Conservation (phyloP, 2,329 filamentous ascomycete genomes). For the Colletotrichum tamarilloi region DNA sequence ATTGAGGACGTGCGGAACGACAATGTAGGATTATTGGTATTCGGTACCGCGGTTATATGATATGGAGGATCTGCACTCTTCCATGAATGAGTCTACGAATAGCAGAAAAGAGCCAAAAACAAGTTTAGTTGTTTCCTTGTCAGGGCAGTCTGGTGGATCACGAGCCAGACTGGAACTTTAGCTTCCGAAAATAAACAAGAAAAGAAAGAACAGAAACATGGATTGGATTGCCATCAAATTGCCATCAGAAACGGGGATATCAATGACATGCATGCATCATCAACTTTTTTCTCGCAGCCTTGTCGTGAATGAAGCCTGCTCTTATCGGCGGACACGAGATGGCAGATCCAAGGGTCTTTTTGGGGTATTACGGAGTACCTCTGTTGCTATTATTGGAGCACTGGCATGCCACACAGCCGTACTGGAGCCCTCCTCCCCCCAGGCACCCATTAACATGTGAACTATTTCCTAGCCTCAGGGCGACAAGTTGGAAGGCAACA, state of each 20-base stretch:
- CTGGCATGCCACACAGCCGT: not conserved
- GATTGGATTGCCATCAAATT: not conserved
- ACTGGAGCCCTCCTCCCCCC: not conserved
- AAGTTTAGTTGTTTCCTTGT: not conserved
- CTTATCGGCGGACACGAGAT: constrained; percentile 8
- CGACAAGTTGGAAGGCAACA: not conserved
- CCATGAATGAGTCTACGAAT: constrained; percentile 13
- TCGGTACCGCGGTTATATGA: not conserved
- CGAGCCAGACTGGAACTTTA: not conserved
- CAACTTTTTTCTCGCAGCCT: constrained; percentile 17
- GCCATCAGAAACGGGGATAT: too few species aligned
- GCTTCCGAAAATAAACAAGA: constrained; percentile 11
- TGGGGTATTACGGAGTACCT: not conserved
- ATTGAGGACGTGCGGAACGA: not conserved
- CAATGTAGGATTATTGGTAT: constrained; percentile 2
- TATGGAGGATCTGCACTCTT: not conserved
- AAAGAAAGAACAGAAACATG: not conserved
- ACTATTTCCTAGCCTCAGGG: not conserved
- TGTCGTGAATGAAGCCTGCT: not conserved
- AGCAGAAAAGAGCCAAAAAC: not conserved
- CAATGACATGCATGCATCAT: not conserved
- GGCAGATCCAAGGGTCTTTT: not conserved
- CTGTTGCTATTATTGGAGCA: constrained; percentile 30
- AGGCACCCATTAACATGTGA: not conserved
- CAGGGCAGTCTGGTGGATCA: not conserved